Evolutionary conservation across 805 yeast species (phyloP), one percentile per base, ranked within the genome.

Genomic region (Tetrapisispora pingtungensis): DNA sequence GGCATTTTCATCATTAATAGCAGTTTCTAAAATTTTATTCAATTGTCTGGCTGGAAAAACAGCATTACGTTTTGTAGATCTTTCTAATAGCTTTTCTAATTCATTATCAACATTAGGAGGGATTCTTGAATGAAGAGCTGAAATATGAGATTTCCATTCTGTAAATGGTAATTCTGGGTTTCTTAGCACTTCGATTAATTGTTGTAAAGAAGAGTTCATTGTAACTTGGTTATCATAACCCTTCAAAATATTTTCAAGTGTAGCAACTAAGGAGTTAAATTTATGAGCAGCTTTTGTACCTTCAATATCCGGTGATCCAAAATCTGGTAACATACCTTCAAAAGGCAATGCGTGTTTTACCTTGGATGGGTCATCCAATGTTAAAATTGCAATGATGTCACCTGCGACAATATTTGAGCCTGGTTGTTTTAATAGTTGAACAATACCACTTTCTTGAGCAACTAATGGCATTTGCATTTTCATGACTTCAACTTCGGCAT

Each of bases 401-500:
- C 98, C 98, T 40, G 97, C 97, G 55, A 78, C 78, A 47, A 93
- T 83, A 24, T 95, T 87, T n/a, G 97, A 83, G 43, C 99, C 99
- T 10, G 98, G 97, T 70, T 93, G 98, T 67, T 93, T 90, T 62
- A 93, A 79, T 36, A 88, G 71, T 70, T 90, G 97, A 43, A 89
- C 85, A 46, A 76, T 72, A 74, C 99, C 99, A 58, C 84, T 83
- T 65, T 90, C 98, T 65, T 81, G 86, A 18, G 97, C 90, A 59
- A 89, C 71, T 57, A 93, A 75, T 41, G 98, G 97, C 97, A 93
- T 93, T 68, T 89, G 88, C 98, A 93, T 93, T 69, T 93, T 93
- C 99, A 93, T 93, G 54, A 93, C 98, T 70, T 93, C 99, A 46
- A 93, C 96, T 70, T 93, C 98, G 35, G 98, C 98, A 60, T 78